Base-by-base conservation (phyloP, 2,329 filamentous ascomycete species). In the Fusarium cicatricum region DNA sequence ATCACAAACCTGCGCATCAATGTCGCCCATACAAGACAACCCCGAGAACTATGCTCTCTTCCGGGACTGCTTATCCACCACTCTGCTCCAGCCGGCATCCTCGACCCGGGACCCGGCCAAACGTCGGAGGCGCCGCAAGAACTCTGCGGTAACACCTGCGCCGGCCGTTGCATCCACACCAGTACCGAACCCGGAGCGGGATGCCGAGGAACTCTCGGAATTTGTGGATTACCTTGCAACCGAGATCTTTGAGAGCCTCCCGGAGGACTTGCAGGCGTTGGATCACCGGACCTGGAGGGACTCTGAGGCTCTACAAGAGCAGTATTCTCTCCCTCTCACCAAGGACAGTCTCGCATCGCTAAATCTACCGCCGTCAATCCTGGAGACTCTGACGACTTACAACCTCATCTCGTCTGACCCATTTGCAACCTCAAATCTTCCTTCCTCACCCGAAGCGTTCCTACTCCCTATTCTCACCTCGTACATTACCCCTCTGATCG, bases 191-290 rank as follows among this genome's bases (percentile, higher is more conserved):
- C 47, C 62, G 50, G 50, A 51, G 51, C 55, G 50, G 34, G 70
- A 85, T 63, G 84, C 83, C 5, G 88, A 89, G 64, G 90, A 93
- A 49, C 75, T 95, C 17, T 84, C 85, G 21, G 92, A 96, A 1
- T 96, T 96, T 74, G 86, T 90, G 48, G 87, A 93, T 78, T 95
- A 93, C 73, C 82, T 95, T 26, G 86, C 90, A 19, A 75, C 78
- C 41, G 84, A 90, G 70, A 85, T 88, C 47, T 96, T 94, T 73
- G 75, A 80, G 5, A 79, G 76, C 31, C 81, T 96, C 1, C 90
- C 90, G 0, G 17, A 69, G 0, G 78, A 83, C 15, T 78, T 95
- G 0, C 82, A 85, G 61, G 80, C 77, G 2, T 75, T 94, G 3
- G 83, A 85, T 21, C 85, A 91, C 73, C 74, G 84, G 38, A 72